A percentile compares a stretch with the other conserved stretches of the same genome.
These are phyloP conservation scores for Trichoderma reesei DNA, from an alignment of 495 filamentous ascomycete species.

Conservation along the genomic window DNA sequence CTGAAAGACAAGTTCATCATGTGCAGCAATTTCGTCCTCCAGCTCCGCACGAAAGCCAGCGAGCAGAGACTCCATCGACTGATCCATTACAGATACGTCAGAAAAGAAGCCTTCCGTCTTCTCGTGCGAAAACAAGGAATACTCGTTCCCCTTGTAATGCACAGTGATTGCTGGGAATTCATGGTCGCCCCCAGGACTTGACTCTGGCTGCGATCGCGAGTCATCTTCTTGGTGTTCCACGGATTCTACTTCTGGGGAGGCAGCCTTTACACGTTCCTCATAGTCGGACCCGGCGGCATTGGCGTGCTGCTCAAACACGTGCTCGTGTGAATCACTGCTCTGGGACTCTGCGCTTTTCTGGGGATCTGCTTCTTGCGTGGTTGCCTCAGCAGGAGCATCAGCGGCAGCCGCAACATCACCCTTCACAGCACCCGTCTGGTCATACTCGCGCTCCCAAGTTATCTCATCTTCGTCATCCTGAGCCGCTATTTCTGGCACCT, in stretches of 20 bases:
- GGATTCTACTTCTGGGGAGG: not conserved
- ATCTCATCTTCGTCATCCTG: constrained; percentile 24
- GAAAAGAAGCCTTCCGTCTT: constrained; percentile 44
- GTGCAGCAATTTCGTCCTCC: constrained; percentile 50
- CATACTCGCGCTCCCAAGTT: constrained; percentile 27
- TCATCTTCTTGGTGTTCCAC: not conserved
- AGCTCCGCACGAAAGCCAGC: constrained; percentile 56
- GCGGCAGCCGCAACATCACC: not conserved
- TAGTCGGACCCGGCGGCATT: not conserved
- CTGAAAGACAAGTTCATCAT: constrained; percentile 60
- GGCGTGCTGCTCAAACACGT: not conserved
- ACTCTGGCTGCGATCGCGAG: not conserved
- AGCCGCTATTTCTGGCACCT: constrained; percentile 22
- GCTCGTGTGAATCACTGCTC: not conserved
- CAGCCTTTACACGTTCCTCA: not conserved
- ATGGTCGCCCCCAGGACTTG: not conserved
- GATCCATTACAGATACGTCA: constrained; percentile 50
- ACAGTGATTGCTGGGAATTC: constrained; percentile 10
- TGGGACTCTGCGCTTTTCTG: not conserved
- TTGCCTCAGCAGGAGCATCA: not conserved
- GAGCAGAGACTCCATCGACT: constrained; percentile 51
- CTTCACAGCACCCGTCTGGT: not conserved
- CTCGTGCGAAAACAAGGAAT: constrained; percentile 4
- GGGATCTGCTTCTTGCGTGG: not conserved
- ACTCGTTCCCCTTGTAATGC: constrained; percentile 11